Evolutionary conservation across 73 alveolate genomes (phyloP), one percentile per base, ranked within the genome.

Genomic region (Breviolum minutum): DNA sequence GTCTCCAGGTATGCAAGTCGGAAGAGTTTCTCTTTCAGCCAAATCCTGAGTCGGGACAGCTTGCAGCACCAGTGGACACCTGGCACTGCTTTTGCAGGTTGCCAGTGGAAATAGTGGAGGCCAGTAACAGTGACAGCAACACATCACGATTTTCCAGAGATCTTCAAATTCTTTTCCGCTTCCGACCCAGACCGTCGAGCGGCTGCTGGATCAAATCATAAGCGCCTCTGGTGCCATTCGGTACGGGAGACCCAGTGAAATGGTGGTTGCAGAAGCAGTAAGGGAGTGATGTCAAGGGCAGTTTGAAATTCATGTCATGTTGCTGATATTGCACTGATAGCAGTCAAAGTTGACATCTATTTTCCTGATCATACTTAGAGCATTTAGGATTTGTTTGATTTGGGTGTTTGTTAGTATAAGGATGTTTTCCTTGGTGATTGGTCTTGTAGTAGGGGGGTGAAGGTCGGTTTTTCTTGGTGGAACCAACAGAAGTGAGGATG

Each of bases 61-160:
- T 73, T 17, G 54, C 82, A 26, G 48, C 82, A 73, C 82, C 82
- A 73, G 61, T 73, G 83, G 54, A 40, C 54, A 40, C 54, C 54
- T 40, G 54, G 0, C 54, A 40, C 54, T 40, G 54, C 54, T 40
- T 48, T 73, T 19, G n/a, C 24, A 80, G 88, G 88, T 30, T 80
- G 13, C 88, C 88, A 30, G 7, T 80, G 68, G 88, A 80, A 6
- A 40, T 80, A 66, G 14, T 80, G 88, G 88, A 80, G 88, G 88
- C 88, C 30, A 73, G 14, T 8, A 71, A 30, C 29, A 16, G 26
- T 30, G 26, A 73, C 60, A 73, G 27, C 83, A 73, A 73, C 60
- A 73, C 83, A 24, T 73, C 3, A 26, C 12, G 10, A 73, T 48
- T 24, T 30, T 70, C 22, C 40, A 70, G 26, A 8, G 30, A 8